Conservation (phyloP, 1,284 basidiomycete genomes). For the Marasmius sp. region DNA sequence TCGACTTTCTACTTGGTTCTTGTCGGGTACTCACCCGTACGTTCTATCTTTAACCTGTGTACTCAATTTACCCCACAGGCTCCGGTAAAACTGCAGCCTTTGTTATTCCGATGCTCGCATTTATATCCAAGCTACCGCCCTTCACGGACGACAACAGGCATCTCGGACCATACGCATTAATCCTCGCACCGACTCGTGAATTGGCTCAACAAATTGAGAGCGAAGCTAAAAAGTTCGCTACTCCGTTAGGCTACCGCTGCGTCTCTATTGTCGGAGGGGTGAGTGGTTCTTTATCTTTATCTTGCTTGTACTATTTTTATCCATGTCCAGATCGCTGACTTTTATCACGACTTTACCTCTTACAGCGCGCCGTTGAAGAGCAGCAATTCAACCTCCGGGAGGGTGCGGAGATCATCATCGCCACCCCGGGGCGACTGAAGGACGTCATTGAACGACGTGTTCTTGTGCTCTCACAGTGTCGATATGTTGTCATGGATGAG, state of each 20-base stretch:
- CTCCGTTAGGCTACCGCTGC: slow-evolving; percentile 84
- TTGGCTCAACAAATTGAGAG: slow-evolving; percentile 96
- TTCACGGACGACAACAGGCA: slow-evolving; percentile 91
- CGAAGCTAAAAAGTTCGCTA: slow-evolving; percentile 90
- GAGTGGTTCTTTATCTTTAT: slow-evolving; percentile 31
- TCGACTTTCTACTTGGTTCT: slow-evolving; percentile 28
- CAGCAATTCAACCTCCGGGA: slow-evolving; percentile 95
- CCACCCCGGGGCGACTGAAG: slow-evolving; percentile 96
- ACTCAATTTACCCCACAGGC: slow-evolving; percentile 45
- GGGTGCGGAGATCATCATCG: slow-evolving; percentile 97
- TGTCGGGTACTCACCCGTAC: background rate
- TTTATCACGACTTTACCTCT: slow-evolving; percentile 7
- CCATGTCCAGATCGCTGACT: background rate
- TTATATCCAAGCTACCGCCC: slow-evolving; percentile 84
- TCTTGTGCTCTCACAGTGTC: slow-evolving; percentile 93
- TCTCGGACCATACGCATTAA: slow-evolving; percentile 91
- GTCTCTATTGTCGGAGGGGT: slow-evolving; percentile 98
- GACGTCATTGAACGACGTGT: slow-evolving; percentile 97
- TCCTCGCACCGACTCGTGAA: slow-evolving; percentile 95
- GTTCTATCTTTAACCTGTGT: slow-evolving; percentile 7
- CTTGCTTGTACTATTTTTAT: background rate
- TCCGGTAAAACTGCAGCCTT: slow-evolving; percentile 99
- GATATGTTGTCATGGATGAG: slow-evolving; percentile 99
- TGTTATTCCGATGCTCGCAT: slow-evolving; percentile 96
- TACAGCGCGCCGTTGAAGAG: slow-evolving; percentile 85